Base-by-base conservation (phyloP, 306 rosid species). In the Carpinus fangiana region DNA sequence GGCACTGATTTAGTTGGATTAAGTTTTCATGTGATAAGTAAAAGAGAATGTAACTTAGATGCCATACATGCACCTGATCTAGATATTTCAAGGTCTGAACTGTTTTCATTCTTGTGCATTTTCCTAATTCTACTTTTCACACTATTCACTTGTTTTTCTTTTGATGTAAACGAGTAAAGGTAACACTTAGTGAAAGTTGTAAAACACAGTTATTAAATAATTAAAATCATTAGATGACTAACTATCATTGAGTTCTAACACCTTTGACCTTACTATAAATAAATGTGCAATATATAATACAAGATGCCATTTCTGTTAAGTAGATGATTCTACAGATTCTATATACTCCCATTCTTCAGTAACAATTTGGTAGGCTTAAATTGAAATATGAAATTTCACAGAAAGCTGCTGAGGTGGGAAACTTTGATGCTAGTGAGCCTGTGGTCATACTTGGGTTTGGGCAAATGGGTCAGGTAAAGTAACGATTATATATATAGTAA, bases 381-480 rank as follows among this genome's bases (percentile, higher is more conserved):
- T 79, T 72, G 84, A 88, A 18, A 75, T 57, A 71, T 67, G 70
- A 81, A 61, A 69, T 61, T 74, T 80, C 82, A 60, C 92, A 91
- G 98, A 82, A 89, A 86, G 73, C 81, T 77, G 64, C 87, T 34
- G 97, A 89, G 78, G 76, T 41, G 84, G 82, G 86, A 74, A 77
- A 89, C 84, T 95, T 88, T 54, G 78, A 87, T 45, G 90, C 85
- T 18, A 88, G 82, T n/a, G 98, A 94, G 70, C 98, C 98, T 23
- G 88, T 95, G 80, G 90, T 95, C 61, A 87, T 93, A 80, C 93
- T 95, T 89, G 99, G 99, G 83, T 95, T 95, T 86, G 99, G 99
- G 59, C 96, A 93, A 85, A 95, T 90, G 96, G 98, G 97, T 64
- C 99, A 95, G 99, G 99, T 95, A 86, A 61, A 38, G 68, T 61